A percentile compares a stretch with the other conserved stretches of the same genome.
These are phyloP conservation scores for Naganishia liquefaciens DNA, from an alignment of 1,284 basidiomycete genomes.

Conservation along the genomic window DNA sequence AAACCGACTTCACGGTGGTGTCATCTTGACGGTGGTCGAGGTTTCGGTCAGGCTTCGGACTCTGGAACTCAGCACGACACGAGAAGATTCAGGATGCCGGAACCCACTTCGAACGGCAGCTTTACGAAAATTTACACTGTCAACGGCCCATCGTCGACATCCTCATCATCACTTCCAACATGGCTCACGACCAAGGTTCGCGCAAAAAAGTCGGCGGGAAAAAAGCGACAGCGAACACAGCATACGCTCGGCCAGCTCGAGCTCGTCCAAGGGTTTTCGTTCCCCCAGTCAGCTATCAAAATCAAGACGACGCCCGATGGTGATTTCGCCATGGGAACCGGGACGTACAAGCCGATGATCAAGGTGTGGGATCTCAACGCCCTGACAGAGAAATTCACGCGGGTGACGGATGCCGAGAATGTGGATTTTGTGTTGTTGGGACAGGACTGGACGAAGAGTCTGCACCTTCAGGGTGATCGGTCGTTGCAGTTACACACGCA, in stretches of 20 bases:
- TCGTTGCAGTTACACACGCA: constrained; percentile 93
- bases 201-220: constrained; percentile 41
- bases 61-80: background rate
- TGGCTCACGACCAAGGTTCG: constrained; percentile 73
- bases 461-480: constrained; percentile 95
- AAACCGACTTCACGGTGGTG: background rate
- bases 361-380: constrained; percentile 94
- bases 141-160: constrained; percentile 78
- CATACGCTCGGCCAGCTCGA: constrained; percentile 62
- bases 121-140: constrained; percentile 83
- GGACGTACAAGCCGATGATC: constrained; percentile 98
- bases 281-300: constrained; percentile 91
- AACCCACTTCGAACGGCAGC: constrained; percentile 26
- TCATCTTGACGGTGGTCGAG: background rate
- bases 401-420: constrained; percentile 95
- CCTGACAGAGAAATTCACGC: constrained; percentile 90
- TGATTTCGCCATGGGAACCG: constrained; percentile 87
- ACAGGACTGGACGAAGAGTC: constrained; percentile 98
- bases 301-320: constrained; percentile 90
- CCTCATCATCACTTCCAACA: constrained; percentile 80
- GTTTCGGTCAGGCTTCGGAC: too few species aligned
- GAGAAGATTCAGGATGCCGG: constrained; percentile 14
- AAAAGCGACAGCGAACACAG: constrained; percentile 51
- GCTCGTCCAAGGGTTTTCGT: constrained; percentile 92
- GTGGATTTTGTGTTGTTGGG: constrained; percentile 96